Evolutionary conservation across 2,329 filamentous ascomycete genomes (phyloP), one percentile per base, ranked within the genome.

Genomic region (Aspergillus arachidicola): DNA sequence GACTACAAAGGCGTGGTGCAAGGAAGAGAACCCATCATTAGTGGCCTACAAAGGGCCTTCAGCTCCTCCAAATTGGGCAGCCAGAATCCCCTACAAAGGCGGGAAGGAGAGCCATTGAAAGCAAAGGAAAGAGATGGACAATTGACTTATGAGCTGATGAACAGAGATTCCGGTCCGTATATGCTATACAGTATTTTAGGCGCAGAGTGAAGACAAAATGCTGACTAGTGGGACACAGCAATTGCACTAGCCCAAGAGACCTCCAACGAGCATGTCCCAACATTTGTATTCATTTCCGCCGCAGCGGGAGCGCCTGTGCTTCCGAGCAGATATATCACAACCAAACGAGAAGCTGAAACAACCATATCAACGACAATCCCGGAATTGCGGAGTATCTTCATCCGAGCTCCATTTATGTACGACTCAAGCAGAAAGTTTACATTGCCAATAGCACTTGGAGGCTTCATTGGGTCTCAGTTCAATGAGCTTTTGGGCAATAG

Each of bases 91-190:
- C 82, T 96, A 21, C 85, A 89, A 64, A 84, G 85, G 59, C 81
- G 82, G 58, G 77, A 83, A 48, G 87, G 84, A 56, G 85, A 86
- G 65, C 84, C 86, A 64, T 84, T 94, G 68, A 84, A 85, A 68
- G 85, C 89, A 1, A 83, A 88, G 58, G 89, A 91, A 76, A 85
- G 82, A 53, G 88, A 89, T 69, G 89, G 89, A 30, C 91, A 95
- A 79, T 84, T 97, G 72, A 97, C 94, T 21, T 99, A 99, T 81
- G 95, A 98, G 82, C 85, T 93, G 64, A 97, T 99, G 93, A 99
- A 99, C 81, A 87, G 95, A 62, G 94, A 98, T 80, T 85, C 85
- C 50, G 84, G 84, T 86, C 73, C 36, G 75, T 73, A 57, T 14
- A 23, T 60, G 21, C 38, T 34, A 51, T 51, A 51, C 14, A 32